A percentile compares a stretch with the other conserved stretches of the same genome.
phyloP scores from a whole-genome alignment of 371 early-diverging fungal species.

The Apophysomyces variabilis region DNA sequence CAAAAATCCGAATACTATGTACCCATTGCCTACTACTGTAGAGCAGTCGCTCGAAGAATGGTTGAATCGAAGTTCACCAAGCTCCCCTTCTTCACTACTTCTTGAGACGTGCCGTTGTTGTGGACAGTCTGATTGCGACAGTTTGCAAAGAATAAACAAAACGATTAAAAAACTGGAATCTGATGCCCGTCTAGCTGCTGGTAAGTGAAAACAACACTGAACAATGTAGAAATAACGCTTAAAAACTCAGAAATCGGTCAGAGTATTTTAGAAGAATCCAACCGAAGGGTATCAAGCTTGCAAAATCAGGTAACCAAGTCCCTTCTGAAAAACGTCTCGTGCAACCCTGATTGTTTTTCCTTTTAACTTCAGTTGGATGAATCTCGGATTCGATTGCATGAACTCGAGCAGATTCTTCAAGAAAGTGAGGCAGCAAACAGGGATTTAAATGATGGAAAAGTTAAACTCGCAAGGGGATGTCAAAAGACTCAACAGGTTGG shows the following conservation, averaged over 20 bases:
- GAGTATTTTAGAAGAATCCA: conserved; percentile 43
- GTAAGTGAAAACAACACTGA: conserved; percentile 21
- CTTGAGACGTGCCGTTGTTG: conserved; percentile 44
- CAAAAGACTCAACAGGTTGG: conserved; percentile 52
- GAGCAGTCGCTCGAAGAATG: conserved; percentile 51
- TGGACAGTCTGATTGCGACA: conserved; percentile 34
- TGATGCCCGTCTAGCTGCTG: conserved; percentile 52
- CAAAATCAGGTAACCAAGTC: conserved; percentile 34
- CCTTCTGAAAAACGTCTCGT: neutral
- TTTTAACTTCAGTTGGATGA: conserved; percentile 24
- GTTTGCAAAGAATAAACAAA: conserved; percentile 28
- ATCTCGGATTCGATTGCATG: conserved; percentile 30
- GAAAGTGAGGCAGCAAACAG: conserved; percentile 37
- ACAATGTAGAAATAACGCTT: neutral
- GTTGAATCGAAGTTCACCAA: conserved; percentile 34
- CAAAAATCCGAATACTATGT: neutral
- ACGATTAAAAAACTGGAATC: conserved; percentile 45
- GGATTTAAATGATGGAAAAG: conserved; percentile 34
- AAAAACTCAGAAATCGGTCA: conserved; percentile 45
- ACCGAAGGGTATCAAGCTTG: conserved; percentile 29
- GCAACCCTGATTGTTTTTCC: conserved; percentile 6
- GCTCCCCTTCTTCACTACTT: conserved; percentile 18
- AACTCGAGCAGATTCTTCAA: conserved; percentile 34
- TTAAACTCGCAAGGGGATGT: conserved; percentile 34
- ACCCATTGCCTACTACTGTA: conserved; percentile 2